These are phyloP conservation scores for Calophaca sinica DNA, from an alignment of 306 rosid genomes.

Conservation along the genomic window DNA sequence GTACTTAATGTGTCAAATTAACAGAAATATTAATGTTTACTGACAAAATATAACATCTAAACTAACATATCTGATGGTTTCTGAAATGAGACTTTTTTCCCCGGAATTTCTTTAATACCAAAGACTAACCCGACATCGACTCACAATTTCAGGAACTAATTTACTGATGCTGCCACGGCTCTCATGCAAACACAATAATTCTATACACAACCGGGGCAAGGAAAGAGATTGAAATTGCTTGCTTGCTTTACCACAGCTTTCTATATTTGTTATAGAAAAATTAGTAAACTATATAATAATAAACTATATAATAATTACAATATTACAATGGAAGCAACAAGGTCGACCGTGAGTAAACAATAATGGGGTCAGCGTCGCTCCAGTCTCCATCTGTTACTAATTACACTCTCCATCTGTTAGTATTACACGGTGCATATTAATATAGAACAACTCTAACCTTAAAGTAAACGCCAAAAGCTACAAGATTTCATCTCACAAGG, in stretches of 20 bases:
- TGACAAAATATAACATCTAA: no score
- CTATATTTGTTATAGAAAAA: conserved; percentile 22
- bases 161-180: no score
- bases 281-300: conserved; percentile 27
- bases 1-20: no score
- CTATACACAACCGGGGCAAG: not conserved
- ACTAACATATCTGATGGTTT: no score
- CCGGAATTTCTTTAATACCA: no score
- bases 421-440: conserved; percentile 16
- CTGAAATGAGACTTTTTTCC: no score
- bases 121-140: no score
- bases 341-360: conserved; percentile 26
- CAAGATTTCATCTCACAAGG: conserved; percentile 49
- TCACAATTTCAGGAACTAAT: no score
- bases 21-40: no score
- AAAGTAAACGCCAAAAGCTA: conserved; percentile 3
- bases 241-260: conserved; percentile 14
- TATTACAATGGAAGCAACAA: conserved; percentile 41
- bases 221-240: conserved; percentile 1
- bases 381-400: conserved; percentile 36
- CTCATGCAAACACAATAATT: no score
- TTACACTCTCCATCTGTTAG: conserved; percentile 29
- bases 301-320: conserved; percentile 44
- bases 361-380: conserved; percentile 20
- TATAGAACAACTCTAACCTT: conserved; percentile 29